phyloP scores from a whole-genome alignment of 2,329 filamentous ascomycete species.

The Cercospora beticola region DNA sequence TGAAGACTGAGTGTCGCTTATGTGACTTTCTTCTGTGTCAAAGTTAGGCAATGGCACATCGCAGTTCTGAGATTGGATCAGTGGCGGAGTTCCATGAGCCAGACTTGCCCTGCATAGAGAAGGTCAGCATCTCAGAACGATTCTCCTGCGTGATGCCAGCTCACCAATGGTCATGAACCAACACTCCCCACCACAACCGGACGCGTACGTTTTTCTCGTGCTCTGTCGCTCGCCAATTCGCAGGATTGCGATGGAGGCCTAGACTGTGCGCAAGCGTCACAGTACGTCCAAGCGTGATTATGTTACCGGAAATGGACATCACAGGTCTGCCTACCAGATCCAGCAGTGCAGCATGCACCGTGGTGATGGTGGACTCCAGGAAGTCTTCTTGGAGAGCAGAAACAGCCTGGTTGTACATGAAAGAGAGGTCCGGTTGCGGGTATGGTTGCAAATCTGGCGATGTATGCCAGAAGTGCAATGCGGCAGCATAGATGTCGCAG shows the following conservation, averaged over 20 bases:
- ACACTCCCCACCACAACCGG: constrained; percentile 57
- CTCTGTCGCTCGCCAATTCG: constrained; percentile 52
- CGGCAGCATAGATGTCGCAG: constrained; percentile 43
- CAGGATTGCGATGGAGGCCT: constrained; percentile 56
- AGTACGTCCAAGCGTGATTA: constrained; percentile 54
- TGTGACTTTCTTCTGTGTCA: constrained; percentile 30
- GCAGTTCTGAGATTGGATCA: constrained; percentile 55
- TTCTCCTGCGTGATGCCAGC: background rate
- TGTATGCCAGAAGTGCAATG: constrained; percentile 40
- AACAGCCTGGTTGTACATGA: constrained; percentile 46
- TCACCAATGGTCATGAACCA: constrained; percentile 57
- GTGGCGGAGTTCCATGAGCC: constrained; percentile 56
- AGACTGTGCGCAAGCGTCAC: constrained; percentile 57
- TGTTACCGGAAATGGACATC: constrained; percentile 48
- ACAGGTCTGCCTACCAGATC: constrained; percentile 46
- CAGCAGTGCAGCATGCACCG: constrained; percentile 42
- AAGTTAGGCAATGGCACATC: constrained; percentile 55
- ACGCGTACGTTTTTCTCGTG: constrained; percentile 54
- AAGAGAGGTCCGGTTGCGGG: constrained; percentile 41
- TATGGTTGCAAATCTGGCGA: constrained; percentile 40
- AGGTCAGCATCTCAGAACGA: background rate
- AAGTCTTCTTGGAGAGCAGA: constrained; percentile 46
- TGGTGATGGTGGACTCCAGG: constrained; percentile 43
- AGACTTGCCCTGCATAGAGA: constrained; percentile 49
- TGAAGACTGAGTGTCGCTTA: constrained; percentile 30